Conservation (phyloP, 2,329 filamentous ascomycete species). For the Aspergillus floridensis region DNA sequence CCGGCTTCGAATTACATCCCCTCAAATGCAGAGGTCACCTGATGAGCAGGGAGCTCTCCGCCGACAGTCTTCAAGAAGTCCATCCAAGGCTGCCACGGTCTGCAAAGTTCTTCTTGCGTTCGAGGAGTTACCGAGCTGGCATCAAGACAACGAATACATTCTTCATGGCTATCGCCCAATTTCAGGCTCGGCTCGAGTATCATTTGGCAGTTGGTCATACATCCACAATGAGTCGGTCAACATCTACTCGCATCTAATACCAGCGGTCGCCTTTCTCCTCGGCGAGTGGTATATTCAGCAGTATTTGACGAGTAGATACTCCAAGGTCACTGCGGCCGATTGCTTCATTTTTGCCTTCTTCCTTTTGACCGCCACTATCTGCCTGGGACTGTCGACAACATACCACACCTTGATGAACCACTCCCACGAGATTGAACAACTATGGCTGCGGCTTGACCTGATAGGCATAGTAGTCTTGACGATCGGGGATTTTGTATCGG, state of each 20-base stretch:
- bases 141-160: constrained; percentile 24
- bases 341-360: constrained; percentile 21
- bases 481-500: constrained; percentile 10
- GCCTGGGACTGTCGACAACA: constrained; percentile 1
- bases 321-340: constrained; percentile 12
- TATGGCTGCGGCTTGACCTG: constrained; percentile 25
- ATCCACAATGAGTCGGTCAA: constrained; percentile 23
- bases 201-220: constrained; percentile 19
- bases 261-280: constrained; percentile 21
- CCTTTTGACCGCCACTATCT: constrained; percentile 9
- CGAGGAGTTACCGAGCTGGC: neutral
- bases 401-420: constrained; percentile 33
- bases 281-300: constrained; percentile 16
- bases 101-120: neutral
- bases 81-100: constrained; percentile 3
- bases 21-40: neutral
- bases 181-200: constrained; percentile 21
- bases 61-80: constrained; percentile 1
- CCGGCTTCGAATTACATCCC: constrained; percentile 8
- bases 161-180: constrained; percentile 25
- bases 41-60: constrained; percentile 5
- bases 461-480: constrained; percentile 20
- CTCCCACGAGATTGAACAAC: constrained; percentile 22
- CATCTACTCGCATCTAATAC: constrained; percentile 26
- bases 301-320: constrained; percentile 14